Conservation (phyloP, 2,329 filamentous ascomycete genomes). For the Alternaria angustiovoidea region DNA sequence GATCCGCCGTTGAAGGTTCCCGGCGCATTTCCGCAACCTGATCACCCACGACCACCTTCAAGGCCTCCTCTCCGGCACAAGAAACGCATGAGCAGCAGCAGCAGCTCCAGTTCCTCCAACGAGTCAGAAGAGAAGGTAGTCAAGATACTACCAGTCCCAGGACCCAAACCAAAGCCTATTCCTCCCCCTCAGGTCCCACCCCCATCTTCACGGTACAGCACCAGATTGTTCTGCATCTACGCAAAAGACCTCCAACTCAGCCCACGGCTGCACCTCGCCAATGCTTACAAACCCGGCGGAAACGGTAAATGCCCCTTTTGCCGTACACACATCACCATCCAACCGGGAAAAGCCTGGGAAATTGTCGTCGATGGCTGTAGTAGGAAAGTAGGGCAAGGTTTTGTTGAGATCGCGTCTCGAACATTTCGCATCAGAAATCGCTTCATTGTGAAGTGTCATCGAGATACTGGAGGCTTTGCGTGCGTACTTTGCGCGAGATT, state of each 20-base stretch:
- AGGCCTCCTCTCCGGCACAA: slow-evolving; percentile 14
- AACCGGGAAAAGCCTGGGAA: slow-evolving; percentile 42
- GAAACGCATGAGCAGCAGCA: slow-evolving; percentile 12
- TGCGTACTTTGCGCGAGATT: slow-evolving; percentile 41
- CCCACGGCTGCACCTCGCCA: slow-evolving; percentile 29
- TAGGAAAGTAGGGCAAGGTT: slow-evolving; percentile 8
- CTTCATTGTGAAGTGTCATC: slow-evolving; percentile 46
- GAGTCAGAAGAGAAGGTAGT: slow-evolving; percentile 14
- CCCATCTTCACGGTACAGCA: slow-evolving; percentile 1
- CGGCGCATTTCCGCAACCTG: slow-evolving; percentile 26
- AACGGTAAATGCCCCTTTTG: slow-evolving; percentile 42
- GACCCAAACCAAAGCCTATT: slow-evolving; percentile 1
- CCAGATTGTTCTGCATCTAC: slow-evolving; percentile 42
- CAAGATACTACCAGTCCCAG: slow-evolving; percentile 3
- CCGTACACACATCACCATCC: slow-evolving; percentile 26
- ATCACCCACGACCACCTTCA: slow-evolving; percentile 12
- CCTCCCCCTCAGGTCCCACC: background rate
- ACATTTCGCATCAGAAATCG: slow-evolving; percentile 38
- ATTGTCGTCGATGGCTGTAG: slow-evolving; percentile 25
- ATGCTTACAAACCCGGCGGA: slow-evolving; percentile 34
- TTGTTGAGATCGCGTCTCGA: slow-evolving; percentile 11
- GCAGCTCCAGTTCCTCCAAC: slow-evolving; percentile 13
- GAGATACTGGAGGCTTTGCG: slow-evolving; percentile 39
- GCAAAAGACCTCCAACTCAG: slow-evolving; percentile 41
- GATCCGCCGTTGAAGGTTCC: slow-evolving; percentile 23